A percentile compares a stretch with the other conserved stretches of the same genome.
phyloP scores from a whole-genome alignment of 768 basidiomycete genomes.

The Tremella fuciformis region DNA sequence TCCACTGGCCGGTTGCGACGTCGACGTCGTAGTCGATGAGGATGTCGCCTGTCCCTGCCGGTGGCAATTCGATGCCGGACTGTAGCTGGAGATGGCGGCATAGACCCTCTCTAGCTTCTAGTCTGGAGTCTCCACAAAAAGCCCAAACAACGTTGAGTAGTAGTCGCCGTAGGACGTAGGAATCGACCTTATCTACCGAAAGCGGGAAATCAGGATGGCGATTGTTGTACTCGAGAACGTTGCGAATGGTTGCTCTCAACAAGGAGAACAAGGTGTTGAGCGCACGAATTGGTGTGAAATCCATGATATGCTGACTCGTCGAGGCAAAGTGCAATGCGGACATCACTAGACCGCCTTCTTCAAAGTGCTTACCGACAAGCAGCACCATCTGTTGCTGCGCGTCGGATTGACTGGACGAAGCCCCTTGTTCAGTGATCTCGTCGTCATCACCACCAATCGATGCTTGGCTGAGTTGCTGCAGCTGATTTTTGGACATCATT shows the following conservation, averaged over 20 bases:
- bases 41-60: constrained; percentile 66
- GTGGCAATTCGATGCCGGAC: constrained; percentile 85
- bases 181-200: constrained; percentile 74
- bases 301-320: constrained; percentile 96
- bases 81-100: constrained; percentile 80
- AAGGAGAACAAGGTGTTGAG: constrained; percentile 95
- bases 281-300: constrained; percentile 86
- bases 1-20: constrained; percentile 79
- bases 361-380: constrained; percentile 79
- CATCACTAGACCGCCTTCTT: constrained; percentile 73
- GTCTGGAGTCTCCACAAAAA: constrained; percentile 91
- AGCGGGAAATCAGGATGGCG: constrained; percentile 96
- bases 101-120: constrained; percentile 82
- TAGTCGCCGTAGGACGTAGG: constrained; percentile 84
- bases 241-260: constrained; percentile 90
- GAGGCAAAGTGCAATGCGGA: constrained; percentile 74
- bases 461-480: constrained; percentile 68
- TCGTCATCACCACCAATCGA: constrained; percentile 90
- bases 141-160: constrained; percentile 95
- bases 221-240: constrained; percentile 87
- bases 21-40: constrained; percentile 95
- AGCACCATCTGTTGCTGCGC: constrained; percentile 55
- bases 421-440: constrained; percentile 56
- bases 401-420: constrained; percentile 18
- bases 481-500: constrained; percentile 89